A percentile compares a stretch with the other conserved stretches of the same genome.
phyloP scores from a whole-genome alignment of 257 asterid species.

The Verbena officinalis region DNA sequence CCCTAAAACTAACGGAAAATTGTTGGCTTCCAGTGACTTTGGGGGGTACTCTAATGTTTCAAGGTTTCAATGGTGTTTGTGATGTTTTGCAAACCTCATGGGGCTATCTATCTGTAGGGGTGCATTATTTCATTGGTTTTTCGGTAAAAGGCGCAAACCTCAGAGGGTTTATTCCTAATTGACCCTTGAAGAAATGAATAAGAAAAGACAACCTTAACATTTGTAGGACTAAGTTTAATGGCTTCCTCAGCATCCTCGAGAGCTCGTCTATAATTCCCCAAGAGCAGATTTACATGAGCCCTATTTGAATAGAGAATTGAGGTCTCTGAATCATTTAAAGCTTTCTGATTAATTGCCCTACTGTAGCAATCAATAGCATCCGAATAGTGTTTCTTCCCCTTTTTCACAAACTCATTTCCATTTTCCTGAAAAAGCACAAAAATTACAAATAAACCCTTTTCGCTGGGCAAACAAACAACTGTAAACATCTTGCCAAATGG shows the following conservation, averaged over 20 bases:
- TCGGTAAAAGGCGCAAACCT: too few relatives aligned
- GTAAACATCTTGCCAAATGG: background rate
- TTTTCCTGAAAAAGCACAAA: constrained; percentile 58
- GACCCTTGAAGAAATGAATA: constrained; percentile 16
- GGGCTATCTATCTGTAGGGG: too few relatives aligned
- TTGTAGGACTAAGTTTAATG: constrained; percentile 57
- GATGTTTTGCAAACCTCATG: too few relatives aligned
- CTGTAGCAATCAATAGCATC: constrained; percentile 94
- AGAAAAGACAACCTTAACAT: constrained; percentile 61
- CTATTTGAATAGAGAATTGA: constrained; percentile 77
- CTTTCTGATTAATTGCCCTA: constrained; percentile 88
- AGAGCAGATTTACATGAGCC: constrained; percentile 87
- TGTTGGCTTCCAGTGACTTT: too few relatives aligned
- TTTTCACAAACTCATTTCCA: constrained; percentile 81
- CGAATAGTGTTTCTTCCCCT: constrained; percentile 77
- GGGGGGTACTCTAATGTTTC: too few relatives aligned
- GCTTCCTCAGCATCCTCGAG: constrained; percentile 92
- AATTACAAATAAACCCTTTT: constrained; percentile 10
- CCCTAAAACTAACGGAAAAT: too few relatives aligned
- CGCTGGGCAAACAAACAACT: background rate
- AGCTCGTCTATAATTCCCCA: constrained; percentile 82
- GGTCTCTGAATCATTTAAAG: constrained; percentile 64
- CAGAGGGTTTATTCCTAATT: too few relatives aligned
- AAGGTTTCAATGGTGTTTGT: too few relatives aligned
- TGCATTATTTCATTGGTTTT: too few relatives aligned